Percentiles rank a stretch among this genome's conserved stretches.
Evolutionary conservation across 768 basidiomycete genomes (phyloP).

Genomic region (Mycena vitilis): DNA sequence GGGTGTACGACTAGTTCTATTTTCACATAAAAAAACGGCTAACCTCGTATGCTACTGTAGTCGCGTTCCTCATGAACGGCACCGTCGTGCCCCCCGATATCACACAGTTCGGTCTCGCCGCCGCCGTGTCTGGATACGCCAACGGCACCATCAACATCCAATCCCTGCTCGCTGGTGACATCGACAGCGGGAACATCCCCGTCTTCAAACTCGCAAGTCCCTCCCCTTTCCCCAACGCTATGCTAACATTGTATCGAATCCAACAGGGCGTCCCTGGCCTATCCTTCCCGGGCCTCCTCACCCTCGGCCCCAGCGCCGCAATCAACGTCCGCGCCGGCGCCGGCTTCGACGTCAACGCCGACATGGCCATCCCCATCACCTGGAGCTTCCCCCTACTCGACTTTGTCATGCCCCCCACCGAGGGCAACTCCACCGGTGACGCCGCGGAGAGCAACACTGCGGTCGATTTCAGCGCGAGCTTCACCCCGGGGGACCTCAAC

Average conservation of each 20-base stretch:
- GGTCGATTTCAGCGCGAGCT: constrained; percentile 17
- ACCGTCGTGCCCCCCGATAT: constrained; percentile 19
- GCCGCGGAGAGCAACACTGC: constrained; percentile 9
- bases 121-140: constrained; percentile 18
- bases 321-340: constrained; percentile 20
- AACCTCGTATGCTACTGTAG: constrained; percentile 7
- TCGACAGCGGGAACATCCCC: constrained; percentile 21
- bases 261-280: constrained; percentile 15
- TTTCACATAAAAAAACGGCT: neutral
- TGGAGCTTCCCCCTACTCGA: constrained; percentile 20
- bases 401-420: constrained; percentile 16
- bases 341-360: constrained; percentile 18
- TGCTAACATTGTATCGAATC: constrained; percentile 5
- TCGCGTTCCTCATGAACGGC: constrained; percentile 18
- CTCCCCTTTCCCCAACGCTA: neutral
- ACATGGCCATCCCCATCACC: constrained; percentile 15
- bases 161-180: constrained; percentile 16
- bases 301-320: constrained; percentile 12
- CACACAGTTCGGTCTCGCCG: constrained; percentile 8
- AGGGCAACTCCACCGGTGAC: constrained; percentile 8
- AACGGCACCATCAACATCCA: constrained; percentile 22
- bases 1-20: constrained; percentile 10
- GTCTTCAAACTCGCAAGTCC: constrained; percentile 12
- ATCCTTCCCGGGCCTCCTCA: constrained; percentile 11
- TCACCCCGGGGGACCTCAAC: constrained; percentile 15